Evolutionary conservation across 257 asterid species (phyloP), one percentile per base, ranked within the genome.

Genomic region (Solanum sitiens): DNA sequence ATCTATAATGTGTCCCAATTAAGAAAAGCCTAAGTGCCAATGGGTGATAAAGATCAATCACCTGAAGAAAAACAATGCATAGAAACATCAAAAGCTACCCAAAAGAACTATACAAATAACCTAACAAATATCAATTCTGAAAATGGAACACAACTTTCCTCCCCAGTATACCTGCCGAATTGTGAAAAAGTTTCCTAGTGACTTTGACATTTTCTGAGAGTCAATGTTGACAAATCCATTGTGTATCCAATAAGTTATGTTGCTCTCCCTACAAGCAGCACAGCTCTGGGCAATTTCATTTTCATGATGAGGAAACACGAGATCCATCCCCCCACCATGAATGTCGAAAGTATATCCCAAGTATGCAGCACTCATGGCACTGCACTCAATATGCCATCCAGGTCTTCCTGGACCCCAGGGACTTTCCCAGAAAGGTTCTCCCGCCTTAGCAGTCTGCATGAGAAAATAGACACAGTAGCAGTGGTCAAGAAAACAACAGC

Each of bases 391-490:
- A 92, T 97, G 99, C 99, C 99, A 97, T 89, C 99, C 99, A 86
- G 99, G 99, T 92, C 98, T 95, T 89, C 99, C 99, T 89, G 96
- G 98, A 87, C 99, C 99, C 99, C 99, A 97, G 7, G 99, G 99
- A 91, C 99, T 97, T 89, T 93, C 96, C 99, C 99, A 97, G 83
- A 88, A 95, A 65, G 98, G 99, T 87, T 95, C 99, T 83, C 99
- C 98, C 91, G 92, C 96, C 92, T 97, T 97, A n/a, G 98, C 98
- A n/a, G 98, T 93, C 99, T 97, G 95, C 89, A 89, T 30, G 65
- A 72, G 85, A 88, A 87, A 59, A 73, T 44, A 56, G 80, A 86
- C 53, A 37, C 65, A 27, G 67, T 15, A 79, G 85, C 25, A 45
- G 85, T 12, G 6, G 67, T 27, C 35, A 21, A 45, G 84, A 79